Evolutionary conservation across 768 basidiomycete species (phyloP).

Genomic region (Amanita polypyramis): DNA sequence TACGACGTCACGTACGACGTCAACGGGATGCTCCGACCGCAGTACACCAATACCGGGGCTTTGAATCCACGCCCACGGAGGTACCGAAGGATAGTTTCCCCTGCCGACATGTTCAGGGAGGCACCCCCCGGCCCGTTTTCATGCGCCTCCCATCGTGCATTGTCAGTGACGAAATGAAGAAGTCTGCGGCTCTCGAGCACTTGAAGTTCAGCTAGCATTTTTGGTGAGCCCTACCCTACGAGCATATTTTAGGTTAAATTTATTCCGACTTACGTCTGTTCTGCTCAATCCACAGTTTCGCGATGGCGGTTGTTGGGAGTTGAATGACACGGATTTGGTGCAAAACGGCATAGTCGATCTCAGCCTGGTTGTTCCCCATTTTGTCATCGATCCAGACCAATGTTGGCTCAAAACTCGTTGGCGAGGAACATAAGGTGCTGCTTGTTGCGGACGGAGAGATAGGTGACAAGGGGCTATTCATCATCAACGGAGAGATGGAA

Average conservation of each 20-base stretch:
- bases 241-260: background rate
- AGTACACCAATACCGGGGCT: conserved; percentile 16
- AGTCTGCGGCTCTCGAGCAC: conserved; percentile 12
- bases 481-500: background rate
- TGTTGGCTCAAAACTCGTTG: conserved; percentile 9
- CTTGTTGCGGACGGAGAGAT: background rate
- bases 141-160: conserved; percentile 15
- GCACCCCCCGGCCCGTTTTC: background rate
- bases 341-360: conserved; percentile 11
- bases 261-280: conserved; percentile 14
- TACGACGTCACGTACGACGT: conserved; percentile 16
- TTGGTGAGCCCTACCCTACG: background rate
- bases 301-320: conserved; percentile 17
- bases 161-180: conserved; percentile 22
- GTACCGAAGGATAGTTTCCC: conserved; percentile 18
- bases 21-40: conserved; percentile 10
- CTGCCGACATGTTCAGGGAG: conserved; percentile 15
- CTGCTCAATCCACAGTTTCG: conserved; percentile 19
- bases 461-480: background rate
- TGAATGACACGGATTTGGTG: conserved; percentile 16
- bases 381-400: conserved; percentile 21
- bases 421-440: background rate
- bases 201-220: conserved; percentile 15
- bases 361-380: conserved; percentile 11
- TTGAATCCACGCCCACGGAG: conserved; percentile 14